phyloP scores from a whole-genome alignment of 2,329 filamentous ascomycete genomes.

The Apiospora marii region DNA sequence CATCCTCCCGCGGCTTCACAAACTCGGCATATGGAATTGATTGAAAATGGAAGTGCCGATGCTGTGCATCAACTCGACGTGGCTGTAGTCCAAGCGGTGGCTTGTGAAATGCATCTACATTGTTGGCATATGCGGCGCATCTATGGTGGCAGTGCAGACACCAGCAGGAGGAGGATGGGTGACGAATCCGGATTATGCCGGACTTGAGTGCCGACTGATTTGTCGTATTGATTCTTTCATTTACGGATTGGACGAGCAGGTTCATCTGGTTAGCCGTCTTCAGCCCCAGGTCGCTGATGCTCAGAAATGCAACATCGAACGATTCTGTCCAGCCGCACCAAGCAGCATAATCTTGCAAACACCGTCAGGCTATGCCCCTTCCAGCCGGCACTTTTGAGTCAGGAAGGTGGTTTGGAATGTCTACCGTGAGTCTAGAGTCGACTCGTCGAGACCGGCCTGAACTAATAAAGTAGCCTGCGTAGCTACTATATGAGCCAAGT shows the following conservation, averaged over 20 bases:
- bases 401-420: not conserved
- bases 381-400: not conserved
- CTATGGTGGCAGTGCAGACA: not conserved
- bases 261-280: not conserved
- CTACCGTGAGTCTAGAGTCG: constrained; percentile 7
- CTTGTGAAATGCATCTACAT: not conserved
- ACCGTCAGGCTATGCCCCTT: constrained; percentile 12
- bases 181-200: not conserved
- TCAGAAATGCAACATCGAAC: not conserved
- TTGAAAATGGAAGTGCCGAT: not conserved
- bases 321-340: not conserved
- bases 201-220: not conserved
- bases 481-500: not conserved
- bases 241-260: not conserved
- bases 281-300: not conserved
- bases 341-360: not conserved
- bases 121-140: not conserved
- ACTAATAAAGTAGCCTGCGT: constrained; percentile 2
- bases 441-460: not conserved
- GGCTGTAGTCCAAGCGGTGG: not conserved
- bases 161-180: not conserved
- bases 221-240: not conserved
- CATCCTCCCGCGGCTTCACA: not conserved
- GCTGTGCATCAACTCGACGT: not conserved
- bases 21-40: not conserved